Conservation (phyloP, 1,284 basidiomycete species). For the Rhodotorula sp. region DNA sequence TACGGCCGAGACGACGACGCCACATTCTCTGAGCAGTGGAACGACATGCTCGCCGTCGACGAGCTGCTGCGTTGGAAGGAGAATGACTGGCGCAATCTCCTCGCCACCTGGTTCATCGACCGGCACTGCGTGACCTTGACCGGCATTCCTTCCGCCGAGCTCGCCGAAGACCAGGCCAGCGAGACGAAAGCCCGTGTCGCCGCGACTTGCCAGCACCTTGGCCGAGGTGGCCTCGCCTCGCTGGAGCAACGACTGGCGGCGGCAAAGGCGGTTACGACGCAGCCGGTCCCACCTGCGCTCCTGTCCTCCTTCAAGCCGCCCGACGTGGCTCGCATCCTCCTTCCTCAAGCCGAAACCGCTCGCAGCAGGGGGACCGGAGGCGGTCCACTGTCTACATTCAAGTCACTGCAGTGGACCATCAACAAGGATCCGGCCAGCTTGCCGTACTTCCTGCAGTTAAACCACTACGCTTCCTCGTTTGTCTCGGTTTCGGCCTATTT, state of each 20-base stretch:
- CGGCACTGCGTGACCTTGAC: slow-evolving; percentile 68
- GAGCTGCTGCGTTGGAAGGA: slow-evolving; percentile 64
- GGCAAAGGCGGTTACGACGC: slow-evolving; percentile 83
- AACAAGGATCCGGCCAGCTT: slow-evolving; percentile 65
- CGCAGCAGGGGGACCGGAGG: slow-evolving; percentile 44
- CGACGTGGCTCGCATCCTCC: slow-evolving; percentile 79
- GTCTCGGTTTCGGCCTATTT: slow-evolving; percentile 69
- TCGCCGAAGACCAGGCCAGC: slow-evolving; percentile 75
- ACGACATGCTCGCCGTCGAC: slow-evolving; percentile 73
- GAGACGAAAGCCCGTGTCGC: slow-evolving; percentile 76
- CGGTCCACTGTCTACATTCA: slow-evolving; percentile 42
- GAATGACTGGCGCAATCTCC: slow-evolving; percentile 72
- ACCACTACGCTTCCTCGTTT: slow-evolving; percentile 75
- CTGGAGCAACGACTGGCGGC: slow-evolving; percentile 68
- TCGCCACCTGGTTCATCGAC: slow-evolving; percentile 79
- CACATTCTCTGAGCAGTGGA: slow-evolving; percentile 68
- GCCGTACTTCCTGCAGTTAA: slow-evolving; percentile 90
- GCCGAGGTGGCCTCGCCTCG: slow-evolving; percentile 73
- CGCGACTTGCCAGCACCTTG: slow-evolving; percentile 67
- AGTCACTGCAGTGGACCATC: slow-evolving; percentile 63
- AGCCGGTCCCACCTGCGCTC: slow-evolving; percentile 72
- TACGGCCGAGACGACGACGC: slow-evolving; percentile 85
- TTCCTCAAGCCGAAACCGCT: slow-evolving; percentile 86
- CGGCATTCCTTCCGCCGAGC: slow-evolving; percentile 80
- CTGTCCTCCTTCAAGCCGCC: slow-evolving; percentile 82